phyloP scores from a whole-genome alignment of 2,329 filamentous ascomycete genomes.

The Fusarium incarnatum region DNA sequence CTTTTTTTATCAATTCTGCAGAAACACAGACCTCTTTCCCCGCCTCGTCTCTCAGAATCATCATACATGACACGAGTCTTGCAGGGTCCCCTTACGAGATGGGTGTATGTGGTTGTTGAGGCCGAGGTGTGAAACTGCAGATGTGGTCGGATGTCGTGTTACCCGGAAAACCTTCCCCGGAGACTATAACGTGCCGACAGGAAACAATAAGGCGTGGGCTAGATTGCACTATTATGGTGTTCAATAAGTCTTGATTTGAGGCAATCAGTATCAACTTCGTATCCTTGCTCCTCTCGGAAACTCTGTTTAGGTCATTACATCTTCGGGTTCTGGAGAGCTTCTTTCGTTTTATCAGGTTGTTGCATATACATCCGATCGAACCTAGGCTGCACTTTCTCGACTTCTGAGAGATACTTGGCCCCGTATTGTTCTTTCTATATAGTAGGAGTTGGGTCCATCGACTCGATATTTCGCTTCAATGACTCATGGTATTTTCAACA shows the following conservation, averaged over 20 bases:
- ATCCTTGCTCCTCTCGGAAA: background rate
- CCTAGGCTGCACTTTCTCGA: background rate
- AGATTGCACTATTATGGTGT: background rate
- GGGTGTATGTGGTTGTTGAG: background rate
- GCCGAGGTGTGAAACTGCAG: conserved; percentile 5
- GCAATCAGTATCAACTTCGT: background rate
- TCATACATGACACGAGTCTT: background rate
- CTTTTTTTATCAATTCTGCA: background rate
- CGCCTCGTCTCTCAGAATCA: background rate
- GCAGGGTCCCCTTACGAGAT: conserved; percentile 5
- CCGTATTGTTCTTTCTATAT: background rate
- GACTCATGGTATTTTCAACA: background rate
- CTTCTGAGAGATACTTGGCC: background rate
- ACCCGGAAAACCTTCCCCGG: background rate
- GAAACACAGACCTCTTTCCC: conserved; percentile 15
- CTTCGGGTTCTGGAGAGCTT: background rate
- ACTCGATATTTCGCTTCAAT: background rate
- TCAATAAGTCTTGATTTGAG: background rate
- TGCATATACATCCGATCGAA: background rate
- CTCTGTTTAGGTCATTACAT: background rate
- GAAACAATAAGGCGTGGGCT: background rate
- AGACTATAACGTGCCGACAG: background rate
- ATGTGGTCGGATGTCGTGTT: conserved; percentile 3
- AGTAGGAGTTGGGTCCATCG: background rate
- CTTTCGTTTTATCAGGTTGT: background rate